These are phyloP conservation scores for Penicillium alfredii DNA, from an alignment of 495 filamentous ascomycete genomes.

Conservation along the genomic window DNA sequence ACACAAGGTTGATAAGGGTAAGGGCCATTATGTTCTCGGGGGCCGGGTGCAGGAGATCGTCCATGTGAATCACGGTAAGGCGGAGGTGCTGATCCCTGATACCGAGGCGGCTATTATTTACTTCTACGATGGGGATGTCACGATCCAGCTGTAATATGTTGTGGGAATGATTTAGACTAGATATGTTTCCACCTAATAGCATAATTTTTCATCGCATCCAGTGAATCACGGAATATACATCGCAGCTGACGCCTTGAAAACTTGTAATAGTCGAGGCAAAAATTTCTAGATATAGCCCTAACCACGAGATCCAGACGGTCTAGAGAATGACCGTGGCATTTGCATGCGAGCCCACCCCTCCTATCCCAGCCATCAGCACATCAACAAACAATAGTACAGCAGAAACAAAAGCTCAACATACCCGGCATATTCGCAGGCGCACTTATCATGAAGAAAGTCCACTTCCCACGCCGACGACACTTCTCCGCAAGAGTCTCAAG, in stretches of 20 bases:
- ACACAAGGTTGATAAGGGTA: conserved; percentile 15
- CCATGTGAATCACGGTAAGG: conserved; percentile 1
- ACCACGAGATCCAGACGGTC: no score
- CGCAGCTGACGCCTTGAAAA: no score
- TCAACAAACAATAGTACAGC: background rate
- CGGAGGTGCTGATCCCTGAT: background rate
- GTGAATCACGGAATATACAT: no score
- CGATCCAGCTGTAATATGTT: no score
- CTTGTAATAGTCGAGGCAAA: no score
- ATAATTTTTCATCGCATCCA: no score
- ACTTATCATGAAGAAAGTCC: conserved; percentile 65
- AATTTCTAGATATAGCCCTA: no score
- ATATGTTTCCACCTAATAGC: no score
- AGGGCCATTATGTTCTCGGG: conserved; percentile 7
- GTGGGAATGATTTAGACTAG: no score
- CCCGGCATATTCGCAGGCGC: conserved; percentile 52
- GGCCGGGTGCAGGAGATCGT: conserved; percentile 1
- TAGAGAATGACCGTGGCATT: no score
- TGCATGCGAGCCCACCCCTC: conserved; percentile 20
- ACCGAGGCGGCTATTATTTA: conserved; percentile 9
- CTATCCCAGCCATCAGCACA: conserved; percentile 4
- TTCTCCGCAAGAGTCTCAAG: conserved; percentile 43
- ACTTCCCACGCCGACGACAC: conserved; percentile 49
- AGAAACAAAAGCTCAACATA: conserved; percentile 7
- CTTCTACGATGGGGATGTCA: no score